phyloP scores from a whole-genome alignment of 164 flowering plant genomes.

The Tetracentron sinense region DNA sequence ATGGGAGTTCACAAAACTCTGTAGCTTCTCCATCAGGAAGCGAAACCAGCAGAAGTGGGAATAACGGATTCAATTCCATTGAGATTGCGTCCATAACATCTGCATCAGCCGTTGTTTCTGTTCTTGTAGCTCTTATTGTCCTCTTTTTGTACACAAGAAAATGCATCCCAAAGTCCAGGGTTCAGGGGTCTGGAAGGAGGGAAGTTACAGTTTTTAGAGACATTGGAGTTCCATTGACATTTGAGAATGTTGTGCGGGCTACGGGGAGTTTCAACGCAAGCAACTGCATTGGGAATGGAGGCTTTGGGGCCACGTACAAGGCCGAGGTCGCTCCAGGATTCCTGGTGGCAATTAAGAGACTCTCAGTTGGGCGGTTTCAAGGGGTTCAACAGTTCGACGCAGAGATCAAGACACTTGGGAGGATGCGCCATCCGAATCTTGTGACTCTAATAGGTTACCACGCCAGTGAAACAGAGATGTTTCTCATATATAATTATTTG shows the following conservation, averaged over 20 bases:
- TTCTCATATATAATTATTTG: conserved; percentile 58
- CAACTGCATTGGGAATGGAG: conserved; percentile 66
- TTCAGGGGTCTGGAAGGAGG: conserved; percentile 29
- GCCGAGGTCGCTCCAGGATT: conserved; percentile 51
- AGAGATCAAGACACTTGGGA: conserved; percentile 47
- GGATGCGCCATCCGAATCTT: conserved; percentile 47
- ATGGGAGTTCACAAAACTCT: conserved; percentile 3
- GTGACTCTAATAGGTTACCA: conserved; percentile 57
- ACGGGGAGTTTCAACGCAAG: conserved; percentile 43
- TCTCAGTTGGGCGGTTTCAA: conserved; percentile 46
- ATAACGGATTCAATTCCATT: conserved; percentile 29
- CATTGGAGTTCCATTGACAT: conserved; percentile 47
- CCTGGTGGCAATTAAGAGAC: conserved; percentile 57
- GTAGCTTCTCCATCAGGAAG: conserved; percentile 10
- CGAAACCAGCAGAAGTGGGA: not conserved
- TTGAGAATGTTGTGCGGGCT: conserved; percentile 39
- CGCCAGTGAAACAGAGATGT: conserved; percentile 61
- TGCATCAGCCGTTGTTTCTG: conserved; percentile 43
- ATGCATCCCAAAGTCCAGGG: conserved; percentile 28
- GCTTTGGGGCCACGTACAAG: conserved; percentile 67
- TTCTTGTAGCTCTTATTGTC: conserved; percentile 38
- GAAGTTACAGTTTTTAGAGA: conserved; percentile 38
- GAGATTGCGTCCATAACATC: conserved; percentile 48
- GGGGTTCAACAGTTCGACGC: conserved; percentile 58
- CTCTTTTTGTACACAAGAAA: conserved; percentile 36